These are phyloP conservation scores for Xanthoconium separans DNA, from an alignment of 1,284 basidiomycete genomes.

Conservation along the genomic window DNA sequence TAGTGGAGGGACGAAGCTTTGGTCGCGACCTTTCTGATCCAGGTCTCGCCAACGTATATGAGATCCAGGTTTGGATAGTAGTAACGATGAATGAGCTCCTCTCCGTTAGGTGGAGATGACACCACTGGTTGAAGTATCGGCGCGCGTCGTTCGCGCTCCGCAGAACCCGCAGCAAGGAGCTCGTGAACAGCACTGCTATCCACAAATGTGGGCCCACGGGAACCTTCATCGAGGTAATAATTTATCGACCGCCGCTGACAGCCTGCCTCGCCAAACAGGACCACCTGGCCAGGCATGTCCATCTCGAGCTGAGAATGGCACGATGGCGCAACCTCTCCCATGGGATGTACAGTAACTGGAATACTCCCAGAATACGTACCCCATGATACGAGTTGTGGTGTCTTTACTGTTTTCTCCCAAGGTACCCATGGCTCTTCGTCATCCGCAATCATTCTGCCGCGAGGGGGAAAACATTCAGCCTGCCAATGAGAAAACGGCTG, in stretches of 20 bases:
- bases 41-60: conserved; percentile 9
- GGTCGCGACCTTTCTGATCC: conserved; percentile 3
- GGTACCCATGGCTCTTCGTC: conserved; percentile 18
- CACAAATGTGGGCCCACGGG: conserved; percentile 19
- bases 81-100: conserved; percentile 13
- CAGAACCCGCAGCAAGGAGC: background rate
- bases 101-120: conserved; percentile 6
- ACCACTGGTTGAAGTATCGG: conserved; percentile 3
- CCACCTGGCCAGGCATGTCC: background rate
- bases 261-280: background rate
- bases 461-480: background rate
- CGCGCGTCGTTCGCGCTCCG: conserved; percentile 7
- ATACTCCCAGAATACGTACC: background rate
- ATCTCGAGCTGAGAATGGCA: background rate
- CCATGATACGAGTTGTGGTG: background rate
- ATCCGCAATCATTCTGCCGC: conserved; percentile 3
- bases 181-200: background rate
- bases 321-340: background rate
- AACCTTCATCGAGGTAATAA: conserved; percentile 18
- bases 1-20: background rate
- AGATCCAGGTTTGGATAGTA: too few species aligned
- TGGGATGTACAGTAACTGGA: background rate
- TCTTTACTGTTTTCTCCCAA: background rate
- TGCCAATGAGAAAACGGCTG: background rate
- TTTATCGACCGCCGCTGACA: background rate